Evolutionary conservation across 1,284 basidiomycete species (phyloP).

Genomic region (Paramarasmius palmivorus): DNA sequence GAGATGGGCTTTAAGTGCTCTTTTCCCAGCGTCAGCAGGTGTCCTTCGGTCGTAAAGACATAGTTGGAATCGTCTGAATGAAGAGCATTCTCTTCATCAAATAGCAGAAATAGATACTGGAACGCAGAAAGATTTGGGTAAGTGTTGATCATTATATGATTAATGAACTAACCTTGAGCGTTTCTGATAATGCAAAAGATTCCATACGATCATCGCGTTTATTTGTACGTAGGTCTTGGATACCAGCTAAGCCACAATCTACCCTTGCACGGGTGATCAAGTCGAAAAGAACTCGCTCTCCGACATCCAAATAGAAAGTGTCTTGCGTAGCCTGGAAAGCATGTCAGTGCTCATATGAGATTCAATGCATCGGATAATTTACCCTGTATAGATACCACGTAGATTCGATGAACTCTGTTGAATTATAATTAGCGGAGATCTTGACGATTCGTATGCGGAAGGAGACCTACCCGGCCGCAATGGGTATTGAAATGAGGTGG

Average conservation of each 20-base stretch:
- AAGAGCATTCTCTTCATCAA: conserved; percentile 81
- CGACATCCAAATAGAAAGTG: conserved; percentile 88
- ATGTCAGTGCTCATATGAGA: not conserved
- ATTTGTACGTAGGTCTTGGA: conserved; percentile 80
- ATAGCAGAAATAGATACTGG: conserved; percentile 91
- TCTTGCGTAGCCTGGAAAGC: conserved; percentile 79
- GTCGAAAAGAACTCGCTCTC: conserved; percentile 81
- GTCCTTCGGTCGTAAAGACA: conserved; percentile 93
- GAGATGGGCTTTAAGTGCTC: conserved; percentile 58
- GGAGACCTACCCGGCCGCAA: conserved; percentile 65
- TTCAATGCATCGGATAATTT: conserved; percentile 27
- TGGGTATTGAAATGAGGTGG: conserved; percentile 83
- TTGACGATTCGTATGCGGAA: not conserved
- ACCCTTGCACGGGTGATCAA: conserved; percentile 75
- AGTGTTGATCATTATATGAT: conserved; percentile 2
- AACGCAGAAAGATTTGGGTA: not conserved
- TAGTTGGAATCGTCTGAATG: conserved; percentile 78
- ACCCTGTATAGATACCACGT: conserved; percentile 94
- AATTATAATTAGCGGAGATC: conserved; percentile 5
- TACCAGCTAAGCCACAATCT: conserved; percentile 81
- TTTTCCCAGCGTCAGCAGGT: conserved; percentile 72
- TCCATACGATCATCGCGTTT: conserved; percentile 90
- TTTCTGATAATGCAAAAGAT: conserved; percentile 89
- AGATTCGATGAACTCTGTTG: conserved; percentile 84
- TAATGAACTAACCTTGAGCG: conserved; percentile 65